These are phyloP conservation scores for Picochlorum sp. DNA, from an alignment of 139 green algal genomes.

Conservation along the genomic window DNA sequence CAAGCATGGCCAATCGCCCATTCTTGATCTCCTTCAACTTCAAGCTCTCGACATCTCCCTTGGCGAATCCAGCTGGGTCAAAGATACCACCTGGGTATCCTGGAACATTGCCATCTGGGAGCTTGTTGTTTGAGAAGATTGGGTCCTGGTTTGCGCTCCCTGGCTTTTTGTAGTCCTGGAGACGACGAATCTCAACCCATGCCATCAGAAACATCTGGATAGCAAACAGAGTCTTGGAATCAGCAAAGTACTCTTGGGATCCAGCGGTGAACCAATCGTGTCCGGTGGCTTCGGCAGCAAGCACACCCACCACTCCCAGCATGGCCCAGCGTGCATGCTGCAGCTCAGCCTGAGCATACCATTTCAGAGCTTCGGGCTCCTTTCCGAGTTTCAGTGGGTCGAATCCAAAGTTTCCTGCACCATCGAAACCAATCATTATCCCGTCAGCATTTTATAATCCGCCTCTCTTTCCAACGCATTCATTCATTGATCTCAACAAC, in stretches of 20 bases:
- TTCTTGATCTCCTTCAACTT: slow-evolving; percentile 86
- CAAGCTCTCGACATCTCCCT: slow-evolving; percentile 39
- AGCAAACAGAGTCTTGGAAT: slow-evolving; percentile 40
- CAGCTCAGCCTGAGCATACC: slow-evolving; percentile 38
- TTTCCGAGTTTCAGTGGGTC: slow-evolving; percentile 36
- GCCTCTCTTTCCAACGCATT: too few species aligned
- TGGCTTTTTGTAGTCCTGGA: slow-evolving; percentile 30
- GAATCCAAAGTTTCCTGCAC: slow-evolving; percentile 37
- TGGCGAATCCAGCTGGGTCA: slow-evolving; percentile 33
- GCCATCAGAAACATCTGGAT: slow-evolving; percentile 58
- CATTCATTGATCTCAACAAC: neutral
- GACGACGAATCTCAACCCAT: slow-evolving; percentile 54
- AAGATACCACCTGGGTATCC: slow-evolving; percentile 56
- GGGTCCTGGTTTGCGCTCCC: slow-evolving; percentile 35
- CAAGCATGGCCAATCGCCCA: slow-evolving; percentile 78
- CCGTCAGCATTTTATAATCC: neutral
- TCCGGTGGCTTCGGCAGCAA: slow-evolving; percentile 21
- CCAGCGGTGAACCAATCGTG: slow-evolving; percentile 27
- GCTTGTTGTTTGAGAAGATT: slow-evolving; percentile 44
- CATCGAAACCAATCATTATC: too few species aligned
- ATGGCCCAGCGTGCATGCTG: slow-evolving; percentile 48
- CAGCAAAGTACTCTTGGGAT: slow-evolving; percentile 22
- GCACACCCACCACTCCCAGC: slow-evolving; percentile 42
- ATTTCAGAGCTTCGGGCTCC: slow-evolving; percentile 19
- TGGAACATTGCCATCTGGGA: slow-evolving; percentile 8